Evolutionary conservation across 768 basidiomycete species (phyloP), one percentile per base, ranked within the genome.

Genomic region (Boletus patriciae): DNA sequence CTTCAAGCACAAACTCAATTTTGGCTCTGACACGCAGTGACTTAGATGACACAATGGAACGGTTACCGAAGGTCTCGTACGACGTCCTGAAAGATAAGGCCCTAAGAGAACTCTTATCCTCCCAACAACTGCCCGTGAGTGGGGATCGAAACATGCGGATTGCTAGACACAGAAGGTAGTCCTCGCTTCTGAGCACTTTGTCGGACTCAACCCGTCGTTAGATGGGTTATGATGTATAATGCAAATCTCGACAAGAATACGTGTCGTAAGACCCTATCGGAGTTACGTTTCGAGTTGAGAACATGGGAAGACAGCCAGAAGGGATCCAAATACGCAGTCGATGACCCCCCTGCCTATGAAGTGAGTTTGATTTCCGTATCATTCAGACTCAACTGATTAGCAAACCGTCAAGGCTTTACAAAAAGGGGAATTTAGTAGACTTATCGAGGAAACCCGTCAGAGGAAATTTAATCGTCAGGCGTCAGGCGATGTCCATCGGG

Each of bases 191-290:
- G 3, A 16, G 7, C 23, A 15, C 18, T 25, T 29, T 19, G 11
- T 19, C 33, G 19, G 16, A 36, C 36, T 61, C n/a, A 52, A 48
- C 25, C 29, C 48, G 31, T 46, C 6, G 19, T 29, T 18, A 89
- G 88, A 59, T 90, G 87, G 86, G 78, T 87, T 0, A 83, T 83
- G 72, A 66, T 86, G 41, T 85, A 79, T 62, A 90, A 90, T 58
- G 82, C 87, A 29, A 90, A 90, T 66, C 74, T 88, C 10, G 88
- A 90, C 71, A 80, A 80, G 60, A 76, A 77, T 19, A 49, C 61
- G 18, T 73, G 78, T 44, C 78, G 85, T 29, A 82, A 80, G 64
- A 75, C 74, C 18, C 67, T 75, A 52, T 57, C 66, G 1, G 79
- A 80, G 36, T 76, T 90, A 15, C 76, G 77, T 41, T 65, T 64